These are phyloP conservation scores for Ustilago bromivora DNA, from an alignment of 1,284 basidiomycete species.

Conservation along the genomic window DNA sequence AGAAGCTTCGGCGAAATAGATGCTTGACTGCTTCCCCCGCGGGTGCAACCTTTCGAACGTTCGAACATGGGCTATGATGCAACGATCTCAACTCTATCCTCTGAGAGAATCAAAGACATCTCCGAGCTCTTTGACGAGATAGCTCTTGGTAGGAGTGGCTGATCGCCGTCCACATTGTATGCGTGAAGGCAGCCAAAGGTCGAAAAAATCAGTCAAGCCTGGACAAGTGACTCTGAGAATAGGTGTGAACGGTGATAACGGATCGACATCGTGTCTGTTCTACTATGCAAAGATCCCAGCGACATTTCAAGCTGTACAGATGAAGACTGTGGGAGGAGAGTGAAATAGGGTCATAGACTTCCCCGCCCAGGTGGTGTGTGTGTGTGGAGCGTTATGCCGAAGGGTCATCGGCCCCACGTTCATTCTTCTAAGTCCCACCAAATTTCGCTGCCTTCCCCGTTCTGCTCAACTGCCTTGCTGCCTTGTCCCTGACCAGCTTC, in stretches of 20 bases:
- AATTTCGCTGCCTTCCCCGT: slow-evolving; percentile 8
- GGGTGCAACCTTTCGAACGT: slow-evolving; percentile 8
- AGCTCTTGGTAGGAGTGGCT: not conserved
- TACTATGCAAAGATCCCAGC: not conserved
- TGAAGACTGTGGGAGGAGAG: not conserved
- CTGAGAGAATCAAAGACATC: not conserved
- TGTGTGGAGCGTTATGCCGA: slow-evolving; percentile 4
- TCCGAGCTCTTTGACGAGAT: not conserved
- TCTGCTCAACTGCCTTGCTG: slow-evolving; percentile 7
- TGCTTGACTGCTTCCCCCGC: slow-evolving; percentile 10
- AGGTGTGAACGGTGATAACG: slow-evolving; percentile 1
- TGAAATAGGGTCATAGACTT: not conserved
- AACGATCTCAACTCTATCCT: slow-evolving; percentile 4
- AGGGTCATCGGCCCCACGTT: slow-evolving; percentile 14
- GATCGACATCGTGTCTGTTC: not conserved
- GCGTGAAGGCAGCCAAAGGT: not conserved
- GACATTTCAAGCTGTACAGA: not conserved
- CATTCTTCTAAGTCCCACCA: slow-evolving; percentile 6
- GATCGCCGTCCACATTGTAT: not conserved
- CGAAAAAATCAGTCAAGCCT: not conserved
- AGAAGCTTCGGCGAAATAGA: slow-evolving; percentile 15
- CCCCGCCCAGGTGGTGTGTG: slow-evolving; percentile 1
- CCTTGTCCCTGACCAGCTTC: not conserved
- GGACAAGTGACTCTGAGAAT: not conserved
- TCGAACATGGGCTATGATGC: slow-evolving; percentile 6